Evolutionary conservation across 257 asterid genomes (phyloP).

Genomic region (Solanum paucissectum): DNA sequence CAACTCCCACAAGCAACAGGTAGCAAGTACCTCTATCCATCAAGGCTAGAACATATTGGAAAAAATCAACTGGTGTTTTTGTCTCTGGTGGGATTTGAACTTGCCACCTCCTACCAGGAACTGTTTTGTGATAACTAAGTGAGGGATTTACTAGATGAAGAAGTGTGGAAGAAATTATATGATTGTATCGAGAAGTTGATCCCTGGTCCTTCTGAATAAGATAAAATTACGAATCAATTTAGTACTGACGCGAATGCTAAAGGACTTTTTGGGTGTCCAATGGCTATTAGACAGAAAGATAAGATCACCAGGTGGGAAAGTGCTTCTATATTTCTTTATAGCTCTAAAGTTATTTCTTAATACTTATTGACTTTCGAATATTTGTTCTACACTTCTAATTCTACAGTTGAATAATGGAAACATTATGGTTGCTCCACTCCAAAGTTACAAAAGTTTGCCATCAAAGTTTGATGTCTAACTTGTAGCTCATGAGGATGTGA

Average conservation of each 20-base stretch:
- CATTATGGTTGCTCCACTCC: background rate
- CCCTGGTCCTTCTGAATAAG: background rate
- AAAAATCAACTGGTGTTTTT: background rate
- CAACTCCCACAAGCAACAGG: background rate
- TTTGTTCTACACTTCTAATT: background rate
- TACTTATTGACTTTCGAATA: background rate
- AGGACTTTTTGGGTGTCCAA: background rate
- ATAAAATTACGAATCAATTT: background rate
- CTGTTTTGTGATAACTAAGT: background rate
- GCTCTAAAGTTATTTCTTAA: background rate
- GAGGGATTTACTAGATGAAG: background rate
- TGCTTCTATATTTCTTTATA: background rate
- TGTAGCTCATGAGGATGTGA: background rate
- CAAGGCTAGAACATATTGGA: background rate
- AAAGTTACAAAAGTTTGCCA: background rate
- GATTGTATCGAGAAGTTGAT: background rate
- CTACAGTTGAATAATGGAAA: background rate
- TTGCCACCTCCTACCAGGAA: background rate
- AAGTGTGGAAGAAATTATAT: background rate
- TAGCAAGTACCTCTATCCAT: background rate
- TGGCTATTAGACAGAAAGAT: background rate
- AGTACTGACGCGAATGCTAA: background rate
- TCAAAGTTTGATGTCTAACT: background rate
- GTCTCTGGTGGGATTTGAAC: background rate
- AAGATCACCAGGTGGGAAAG: background rate